Evolutionary conservation across 441 rosid genomes (phyloP), one percentile per base, ranked within the genome.

Genomic region (Populus hybrid): DNA sequence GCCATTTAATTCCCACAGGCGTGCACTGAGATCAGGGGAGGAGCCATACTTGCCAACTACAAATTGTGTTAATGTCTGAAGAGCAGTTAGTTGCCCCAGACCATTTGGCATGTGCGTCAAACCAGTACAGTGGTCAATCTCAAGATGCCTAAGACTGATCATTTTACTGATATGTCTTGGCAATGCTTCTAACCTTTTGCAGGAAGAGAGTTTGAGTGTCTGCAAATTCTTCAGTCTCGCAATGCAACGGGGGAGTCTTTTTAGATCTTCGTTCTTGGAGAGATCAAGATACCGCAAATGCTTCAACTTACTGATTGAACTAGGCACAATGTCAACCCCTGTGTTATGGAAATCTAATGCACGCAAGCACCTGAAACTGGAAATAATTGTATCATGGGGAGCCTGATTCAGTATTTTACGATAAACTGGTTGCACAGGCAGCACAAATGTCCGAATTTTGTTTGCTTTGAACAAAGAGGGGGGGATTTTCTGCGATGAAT

Each of bases 61-160:
- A 56, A 76, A 18, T 1, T 69, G 14, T 69, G 86, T 70, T 45
- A 78, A 66, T 53, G 80, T 83, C 59, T 45, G 80, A 45, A 81
- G 80, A 3, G 23, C 4, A 5, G 0, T 0, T 9, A 83, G 53
- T n/a, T n/a, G 59, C 21, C 85, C 79, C 7, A 64, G 10, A n/a
- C 3, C 0, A 8, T 65, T 29, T n/a, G 81, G 81, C 20, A 77
- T 4, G 14, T 63, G 6, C 2, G 77, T 72, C 42, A 79, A 65
- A 12, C 73, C 29, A 4, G 67, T 61, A 16, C 83, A 80, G 4
- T 68, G 79, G 24, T 33, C 10, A 36, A 80, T 63, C 16, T 45
- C 78, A 24, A 84, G 64, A 65, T 81, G 81, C 14, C 20, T 61
- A 10, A 79, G 77, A 2, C 38, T 28, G 11, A 10, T 38, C 29